A percentile compares a stretch with the other conserved stretches of the same genome.
These are phyloP conservation scores for Andrographis paniculata DNA, from an alignment of 305 asterid genomes.

Conservation along the genomic window DNA sequence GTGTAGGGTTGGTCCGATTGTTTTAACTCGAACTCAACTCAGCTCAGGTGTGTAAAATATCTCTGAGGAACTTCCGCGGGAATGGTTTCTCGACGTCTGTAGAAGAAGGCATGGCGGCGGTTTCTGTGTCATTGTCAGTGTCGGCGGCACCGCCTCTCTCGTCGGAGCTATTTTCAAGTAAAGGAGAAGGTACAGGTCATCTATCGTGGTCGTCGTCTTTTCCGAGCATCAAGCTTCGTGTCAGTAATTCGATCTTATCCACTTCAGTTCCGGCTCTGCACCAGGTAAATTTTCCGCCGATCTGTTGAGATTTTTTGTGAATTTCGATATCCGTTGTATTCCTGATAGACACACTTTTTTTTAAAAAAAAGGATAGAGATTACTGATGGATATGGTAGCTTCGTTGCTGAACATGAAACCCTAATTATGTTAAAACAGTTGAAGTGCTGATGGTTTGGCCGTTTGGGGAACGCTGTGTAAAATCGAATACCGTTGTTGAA, in stretches of 20 bases:
- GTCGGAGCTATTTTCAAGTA: conserved; percentile 26
- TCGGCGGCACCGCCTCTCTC: conserved; percentile 31
- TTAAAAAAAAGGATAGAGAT: no score
- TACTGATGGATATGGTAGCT: no score
- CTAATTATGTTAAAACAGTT: no score
- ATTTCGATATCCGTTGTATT: background rate
- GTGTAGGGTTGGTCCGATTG: no score
- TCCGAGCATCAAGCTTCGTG: conserved; percentile 37
- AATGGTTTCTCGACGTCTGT: background rate
- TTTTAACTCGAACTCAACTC: no score
- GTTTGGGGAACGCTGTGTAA: no score
- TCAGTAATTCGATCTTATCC: conserved; percentile 11
- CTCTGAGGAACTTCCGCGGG: background rate
- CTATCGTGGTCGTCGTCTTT: conserved; percentile 68
- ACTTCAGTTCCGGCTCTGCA: conserved; percentile 24
- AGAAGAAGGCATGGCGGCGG: conserved; percentile 26
- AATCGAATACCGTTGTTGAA: no score
- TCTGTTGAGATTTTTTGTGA: no score
- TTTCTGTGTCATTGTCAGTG: conserved; percentile 26
- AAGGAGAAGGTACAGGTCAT: conserved; percentile 19
- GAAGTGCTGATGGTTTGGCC: no score
- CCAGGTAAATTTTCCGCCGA: conserved; percentile 28
- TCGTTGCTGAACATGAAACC: no score
- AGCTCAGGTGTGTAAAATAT: background rate
- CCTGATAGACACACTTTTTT: background rate